Conservation (phyloP, 2,329 filamentous ascomycete species). For the Myriosclerotinia duriaeana region DNA sequence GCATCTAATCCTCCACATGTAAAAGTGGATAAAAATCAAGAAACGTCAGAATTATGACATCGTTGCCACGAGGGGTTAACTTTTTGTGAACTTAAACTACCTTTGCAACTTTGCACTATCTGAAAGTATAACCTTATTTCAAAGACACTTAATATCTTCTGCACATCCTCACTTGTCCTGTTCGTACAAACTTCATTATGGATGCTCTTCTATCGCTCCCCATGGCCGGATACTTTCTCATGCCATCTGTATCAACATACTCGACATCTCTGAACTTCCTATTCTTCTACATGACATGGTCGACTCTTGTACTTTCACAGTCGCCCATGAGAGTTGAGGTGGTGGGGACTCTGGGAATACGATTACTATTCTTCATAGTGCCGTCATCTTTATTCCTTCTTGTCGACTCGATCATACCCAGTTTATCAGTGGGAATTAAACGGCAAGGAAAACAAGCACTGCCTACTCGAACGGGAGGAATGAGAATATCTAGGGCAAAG, state of each 20-base stretch:
- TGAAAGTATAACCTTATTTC: neutral
- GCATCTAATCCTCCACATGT: constrained; percentile 5
- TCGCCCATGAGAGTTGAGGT: constrained; percentile 73
- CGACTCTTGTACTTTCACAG: constrained; percentile 67
- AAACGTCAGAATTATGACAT: constrained; percentile 18
- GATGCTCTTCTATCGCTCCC: constrained; percentile 71
- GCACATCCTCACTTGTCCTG: neutral
- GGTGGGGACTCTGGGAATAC: constrained; percentile 65
- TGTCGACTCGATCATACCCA: constrained; percentile 71
- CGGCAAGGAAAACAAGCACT: constrained; percentile 55
- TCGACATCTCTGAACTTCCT: constrained; percentile 78
- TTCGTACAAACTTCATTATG: constrained; percentile 49
- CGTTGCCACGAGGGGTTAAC: constrained; percentile 14
- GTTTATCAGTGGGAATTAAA: constrained; percentile 68
- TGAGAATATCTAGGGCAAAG: constrained; percentile 42
- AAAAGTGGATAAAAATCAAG: constrained; percentile 15
- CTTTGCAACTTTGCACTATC: constrained; percentile 3
- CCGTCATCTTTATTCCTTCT: constrained; percentile 71
- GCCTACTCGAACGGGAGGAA: constrained; percentile 47
- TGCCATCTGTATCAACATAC: constrained; percentile 64
- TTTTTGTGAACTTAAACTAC: neutral
- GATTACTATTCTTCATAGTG: constrained; percentile 67
- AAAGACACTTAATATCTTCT: neutral
- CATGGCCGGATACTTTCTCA: constrained; percentile 65
- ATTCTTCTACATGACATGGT: constrained; percentile 85